Conservation (phyloP, 1,139 yeast genomes). For the Suhomyces kunorum region DNA sequence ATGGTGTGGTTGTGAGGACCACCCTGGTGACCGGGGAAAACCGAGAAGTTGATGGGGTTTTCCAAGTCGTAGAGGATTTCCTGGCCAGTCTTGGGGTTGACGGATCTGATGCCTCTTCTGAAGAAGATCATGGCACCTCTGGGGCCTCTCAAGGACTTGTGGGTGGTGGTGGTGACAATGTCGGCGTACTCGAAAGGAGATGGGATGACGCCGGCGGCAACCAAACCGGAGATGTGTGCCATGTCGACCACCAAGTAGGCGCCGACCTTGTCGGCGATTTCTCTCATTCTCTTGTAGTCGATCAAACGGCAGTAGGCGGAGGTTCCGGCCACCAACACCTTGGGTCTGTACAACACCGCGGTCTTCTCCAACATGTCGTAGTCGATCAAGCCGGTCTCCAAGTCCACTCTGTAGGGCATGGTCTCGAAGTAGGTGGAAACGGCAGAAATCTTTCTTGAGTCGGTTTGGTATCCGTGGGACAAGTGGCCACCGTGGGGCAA, state of each 20-base stretch:
- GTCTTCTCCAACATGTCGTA: constrained; percentile 92
- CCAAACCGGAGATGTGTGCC: constrained; percentile 97
- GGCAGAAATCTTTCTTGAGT: constrained; percentile 90
- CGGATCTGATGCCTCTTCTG: constrained; percentile 92
- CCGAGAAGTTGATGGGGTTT: constrained; percentile 93
- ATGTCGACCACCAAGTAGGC: constrained; percentile 95
- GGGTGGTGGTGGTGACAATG: constrained; percentile 97
- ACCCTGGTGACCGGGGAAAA: constrained; percentile 99
- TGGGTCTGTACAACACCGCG: constrained; percentile 89
- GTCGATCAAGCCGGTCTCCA: constrained; percentile 89
- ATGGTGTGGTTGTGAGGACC: constrained; percentile 99
- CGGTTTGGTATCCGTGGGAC: constrained; percentile 98
- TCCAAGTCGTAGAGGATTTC: constrained; percentile 88
- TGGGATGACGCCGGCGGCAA: constrained; percentile 95
- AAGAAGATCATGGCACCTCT: constrained; percentile 99
- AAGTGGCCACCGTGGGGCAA: constrained; percentile 98
- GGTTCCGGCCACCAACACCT: constrained; percentile 95
- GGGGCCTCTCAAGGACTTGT: constrained; percentile 97
- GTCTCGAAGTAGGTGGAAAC: constrained; percentile 97
- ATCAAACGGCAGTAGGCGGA: constrained; percentile 95
- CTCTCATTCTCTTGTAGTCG: constrained; percentile 94
- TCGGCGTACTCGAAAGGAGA: constrained; percentile 96
- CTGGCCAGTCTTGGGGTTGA: constrained; percentile 89
- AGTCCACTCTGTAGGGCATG: constrained; percentile 95
- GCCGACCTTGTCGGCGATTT: constrained; percentile 94